Base-by-base conservation (phyloP, 345 rosid species). In the Clausena lansium region DNA sequence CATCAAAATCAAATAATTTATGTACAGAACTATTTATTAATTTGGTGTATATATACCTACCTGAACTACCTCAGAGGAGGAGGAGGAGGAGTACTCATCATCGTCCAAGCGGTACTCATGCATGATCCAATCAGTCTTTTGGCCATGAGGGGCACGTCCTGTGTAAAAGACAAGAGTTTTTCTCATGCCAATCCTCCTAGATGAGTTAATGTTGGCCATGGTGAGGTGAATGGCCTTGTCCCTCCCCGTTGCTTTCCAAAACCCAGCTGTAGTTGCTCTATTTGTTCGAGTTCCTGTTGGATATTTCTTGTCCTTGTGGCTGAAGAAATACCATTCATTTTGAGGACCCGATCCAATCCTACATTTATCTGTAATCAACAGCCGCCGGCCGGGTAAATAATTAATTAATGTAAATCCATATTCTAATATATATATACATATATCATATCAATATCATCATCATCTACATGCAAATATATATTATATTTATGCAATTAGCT, bases 191-290 rank as follows among this genome's bases (percentile, higher is more conserved):
- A 96, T 94, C 88, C 91, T 91, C 80, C 84, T 89, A 55, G 94
- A 45, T 3, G 50, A 86, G 79, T 82, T 88, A 45, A 45, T 5
- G 17, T 13, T 45, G 50, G 50, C 50, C 50, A 45, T 11, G 84
- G 79, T 85, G 67, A 88, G 90, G 81, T 92, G 95, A 81, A 96
- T 91, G 74, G 94, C 87, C 86, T 96, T 96, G 88, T 96, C 99
- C 84, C 99, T 91, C 70, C 99, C 99, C 0, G 99, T 96, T n/a
- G 99, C 99, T 75, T 96, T 96, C 99, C 99, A 96, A 65, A 96
- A 96, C 1, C 99, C 99, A 10, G 98, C 99, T 22, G 91, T 86
- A 25, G 99, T 96, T 80, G 99, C 99, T 57, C 99, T 84, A 81
- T 96, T 96, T 33, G 99, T 96, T 83, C 99, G 81, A 32, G 97